Evolutionary conservation across 2,329 filamentous ascomycete species (phyloP).

Genomic region (Escovopsis sp.): DNA sequence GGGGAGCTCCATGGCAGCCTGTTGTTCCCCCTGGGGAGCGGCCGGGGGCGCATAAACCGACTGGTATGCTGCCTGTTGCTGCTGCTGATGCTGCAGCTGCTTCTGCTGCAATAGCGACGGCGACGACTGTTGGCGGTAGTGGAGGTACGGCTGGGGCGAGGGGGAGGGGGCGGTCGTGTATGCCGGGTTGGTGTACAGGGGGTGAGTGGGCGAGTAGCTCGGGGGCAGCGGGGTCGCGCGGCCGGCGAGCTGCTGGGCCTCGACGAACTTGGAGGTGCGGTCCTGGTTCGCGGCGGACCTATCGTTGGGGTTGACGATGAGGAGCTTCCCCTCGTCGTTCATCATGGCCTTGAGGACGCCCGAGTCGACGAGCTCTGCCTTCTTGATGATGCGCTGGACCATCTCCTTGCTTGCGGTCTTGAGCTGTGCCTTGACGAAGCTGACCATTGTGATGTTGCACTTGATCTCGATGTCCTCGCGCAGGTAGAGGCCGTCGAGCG

Average conservation of each 20-base stretch:
- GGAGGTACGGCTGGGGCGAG: conserved; percentile 6
- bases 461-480: conserved; percentile 58
- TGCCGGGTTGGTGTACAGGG: conserved; percentile 7
- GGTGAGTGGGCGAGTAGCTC: conserved; percentile 16
- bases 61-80: conserved; percentile 5
- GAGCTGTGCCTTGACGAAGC: conserved; percentile 52
- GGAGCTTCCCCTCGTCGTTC: conserved; percentile 42
- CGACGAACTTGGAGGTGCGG: neutral
- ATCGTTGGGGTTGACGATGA: conserved; percentile 41
- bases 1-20: conserved; percentile 27
- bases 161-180: conserved; percentile 1
- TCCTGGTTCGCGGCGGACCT: conserved; percentile 20
- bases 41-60: conserved; percentile 12
- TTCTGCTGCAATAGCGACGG: too few species aligned
- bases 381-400: conserved; percentile 54
- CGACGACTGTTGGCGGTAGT: conserved; percentile 3
- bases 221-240: conserved; percentile 18
- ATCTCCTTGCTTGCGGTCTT: conserved; percentile 54
- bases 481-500: conserved; percentile 50
- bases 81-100: conserved; percentile 6
- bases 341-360: conserved; percentile 54
- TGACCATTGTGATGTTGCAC: conserved; percentile 50
- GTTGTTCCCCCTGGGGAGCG: conserved; percentile 10
- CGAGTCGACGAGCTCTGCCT: conserved; percentile 53
- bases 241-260: neutral